Percentiles rank a stretch among this genome's conserved stretches.
Evolutionary conservation across 2,329 filamentous ascomycete species (phyloP).

Genomic region (Shiraia sp.): DNA sequence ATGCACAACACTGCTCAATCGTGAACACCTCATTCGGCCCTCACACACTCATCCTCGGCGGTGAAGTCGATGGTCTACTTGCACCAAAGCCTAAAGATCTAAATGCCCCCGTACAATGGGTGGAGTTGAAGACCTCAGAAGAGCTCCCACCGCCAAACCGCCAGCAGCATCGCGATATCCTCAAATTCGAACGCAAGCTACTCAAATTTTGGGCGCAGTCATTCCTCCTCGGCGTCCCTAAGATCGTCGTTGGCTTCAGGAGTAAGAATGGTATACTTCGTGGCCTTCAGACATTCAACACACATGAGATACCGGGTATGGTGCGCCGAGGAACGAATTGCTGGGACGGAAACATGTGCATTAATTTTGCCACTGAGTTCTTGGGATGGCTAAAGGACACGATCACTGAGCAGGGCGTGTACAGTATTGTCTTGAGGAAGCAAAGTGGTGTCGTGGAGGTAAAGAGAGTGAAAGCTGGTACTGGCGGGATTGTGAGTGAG

Average conservation of each 20-base stretch:
- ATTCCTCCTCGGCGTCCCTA: slow-evolving; percentile 89
- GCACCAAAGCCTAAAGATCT: slow-evolving; percentile 19
- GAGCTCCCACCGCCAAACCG: slow-evolving; percentile 56
- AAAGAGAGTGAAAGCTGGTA: slow-evolving; percentile 73
- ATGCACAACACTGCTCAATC: slow-evolving; percentile 93
- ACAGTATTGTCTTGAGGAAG: slow-evolving; percentile 72
- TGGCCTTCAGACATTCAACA: slow-evolving; percentile 77
- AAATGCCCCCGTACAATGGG: slow-evolving; percentile 71
- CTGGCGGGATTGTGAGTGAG: slow-evolving; percentile 74
- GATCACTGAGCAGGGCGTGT: slow-evolving; percentile 71
- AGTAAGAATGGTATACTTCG: slow-evolving; percentile 71
- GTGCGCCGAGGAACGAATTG: slow-evolving; percentile 69
- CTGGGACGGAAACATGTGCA: slow-evolving; percentile 93
- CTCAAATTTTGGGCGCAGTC: slow-evolving; percentile 97
- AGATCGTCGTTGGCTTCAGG: slow-evolving; percentile 88
- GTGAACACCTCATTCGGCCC: slow-evolving; percentile 85
- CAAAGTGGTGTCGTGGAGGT: slow-evolving; percentile 71
- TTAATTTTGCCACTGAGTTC: slow-evolving; percentile 83
- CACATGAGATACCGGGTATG: slow-evolving; percentile 74
- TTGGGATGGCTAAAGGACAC: slow-evolving; percentile 73
- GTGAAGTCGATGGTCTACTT: slow-evolving; percentile 83
- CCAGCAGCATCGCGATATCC: slow-evolving; percentile 66
- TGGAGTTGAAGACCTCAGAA: slow-evolving; percentile 90
- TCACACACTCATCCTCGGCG: slow-evolving; percentile 76
- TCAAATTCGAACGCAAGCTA: slow-evolving; percentile 85